Evolutionary conservation across 1,284 basidiomycete genomes (phyloP), one percentile per base, ranked within the genome.

Genomic region (Boletus nobilissimus): DNA sequence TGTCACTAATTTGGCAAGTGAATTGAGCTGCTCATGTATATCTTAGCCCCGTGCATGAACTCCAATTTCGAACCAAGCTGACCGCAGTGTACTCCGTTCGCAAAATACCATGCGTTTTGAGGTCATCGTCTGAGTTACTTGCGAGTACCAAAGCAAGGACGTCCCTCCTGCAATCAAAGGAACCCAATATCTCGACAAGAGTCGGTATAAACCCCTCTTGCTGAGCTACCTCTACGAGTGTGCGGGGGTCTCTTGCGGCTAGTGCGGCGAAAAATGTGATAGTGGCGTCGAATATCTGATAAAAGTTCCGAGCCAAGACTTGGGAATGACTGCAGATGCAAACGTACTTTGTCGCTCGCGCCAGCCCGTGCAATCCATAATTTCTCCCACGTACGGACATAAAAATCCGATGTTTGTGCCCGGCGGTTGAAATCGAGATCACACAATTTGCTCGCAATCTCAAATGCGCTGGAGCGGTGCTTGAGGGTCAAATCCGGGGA

Each of bases 331-430:
- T 7, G 13, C 11, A 40, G 8, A 48, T 29, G n/a, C 13, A 32
- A 34, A 78, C 83, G 10, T 78, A 91, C 93, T 86, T 90, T 92
- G 82, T 95, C 94, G 19, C 87, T 90, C 62, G 86, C 85, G 1
- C 92, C 92, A 36, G 89, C 92, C 7, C 92, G 92, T 6, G 92
- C 91, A 26, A 86, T 87, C 40, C 88, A 83, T 60, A 96, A 87
- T 9, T 91, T 88, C 72, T 92, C 90, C 93, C 94, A 95, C 9
- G 93, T 91, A 40, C 89, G 90, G 24, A 86, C 84, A 39, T 92
- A 88, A 76, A 95, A 94, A 80, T 95, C 94, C 0, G 94, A 91
- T 0, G 93, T 92, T 80, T 92, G 93, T 11, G 94, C 94, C 81
- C 92, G 93, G 9, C 94, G 90, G 34, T 91, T 88, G 81, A 96